Percentiles rank a stretch among this genome's conserved stretches.
Evolutionary conservation across 108 stramenopile species (phyloP).

Genomic region (Hondaea fermentalgiana): DNA sequence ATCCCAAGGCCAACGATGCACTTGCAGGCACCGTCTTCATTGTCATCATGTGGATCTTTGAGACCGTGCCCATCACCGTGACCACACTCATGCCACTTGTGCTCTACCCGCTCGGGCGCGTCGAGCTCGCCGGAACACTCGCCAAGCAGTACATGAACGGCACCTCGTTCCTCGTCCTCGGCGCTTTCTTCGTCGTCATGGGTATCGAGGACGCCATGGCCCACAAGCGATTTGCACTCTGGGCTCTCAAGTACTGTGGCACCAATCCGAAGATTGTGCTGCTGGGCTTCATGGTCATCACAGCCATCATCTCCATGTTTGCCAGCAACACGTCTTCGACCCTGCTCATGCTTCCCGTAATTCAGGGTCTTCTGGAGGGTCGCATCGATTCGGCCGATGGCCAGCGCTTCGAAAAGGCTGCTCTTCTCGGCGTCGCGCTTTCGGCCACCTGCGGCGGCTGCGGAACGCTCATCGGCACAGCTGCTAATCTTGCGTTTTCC

Average conservation of each 20-base stretch:
- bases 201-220: background rate
- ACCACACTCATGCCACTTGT: background rate
- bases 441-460: background rate
- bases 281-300: background rate
- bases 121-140: background rate
- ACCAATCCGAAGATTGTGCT: background rate
- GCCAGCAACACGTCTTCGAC: background rate
- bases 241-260: background rate
- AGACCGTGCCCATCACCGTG: background rate
- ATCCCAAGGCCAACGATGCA: background rate
- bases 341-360: background rate
- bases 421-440: background rate
- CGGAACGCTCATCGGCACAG: background rate
- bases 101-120: background rate
- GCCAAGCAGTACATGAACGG: background rate
- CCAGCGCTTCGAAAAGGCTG: background rate
- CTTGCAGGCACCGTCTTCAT: background rate
- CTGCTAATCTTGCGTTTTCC: background rate
- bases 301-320: background rate
- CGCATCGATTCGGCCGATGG: background rate
- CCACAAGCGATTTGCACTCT: background rate
- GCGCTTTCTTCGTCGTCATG: background rate
- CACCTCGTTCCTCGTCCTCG: background rate
- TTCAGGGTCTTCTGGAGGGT: background rate
- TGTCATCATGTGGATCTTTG: background rate